These are phyloP conservation scores for Corchorus olitorius DNA, from an alignment of 345 rosid species.

Conservation along the genomic window DNA sequence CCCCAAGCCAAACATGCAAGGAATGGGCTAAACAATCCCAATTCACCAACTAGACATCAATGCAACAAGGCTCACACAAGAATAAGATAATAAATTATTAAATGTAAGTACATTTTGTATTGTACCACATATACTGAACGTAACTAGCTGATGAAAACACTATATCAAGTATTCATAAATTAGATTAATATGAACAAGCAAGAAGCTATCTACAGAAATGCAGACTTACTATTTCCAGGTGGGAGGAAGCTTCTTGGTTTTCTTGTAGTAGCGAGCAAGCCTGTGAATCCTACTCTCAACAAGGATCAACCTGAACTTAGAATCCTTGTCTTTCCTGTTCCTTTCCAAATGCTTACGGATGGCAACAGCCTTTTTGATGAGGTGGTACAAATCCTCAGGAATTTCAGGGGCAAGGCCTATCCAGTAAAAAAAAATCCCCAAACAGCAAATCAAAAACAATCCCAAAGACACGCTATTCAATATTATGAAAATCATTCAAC, in stretches of 20 bases:
- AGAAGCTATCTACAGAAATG: background rate
- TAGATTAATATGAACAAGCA: background rate
- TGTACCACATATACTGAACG: background rate
- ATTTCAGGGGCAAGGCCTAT: constrained; percentile 61
- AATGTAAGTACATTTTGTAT: background rate
- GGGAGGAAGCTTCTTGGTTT: constrained; percentile 67
- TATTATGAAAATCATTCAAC: background rate
- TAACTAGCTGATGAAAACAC: background rate
- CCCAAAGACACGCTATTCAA: background rate
- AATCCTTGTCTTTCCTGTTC: constrained; percentile 68
- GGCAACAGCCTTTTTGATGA: constrained; percentile 67
- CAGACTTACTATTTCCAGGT: constrained; percentile 61
- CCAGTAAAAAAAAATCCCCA: background rate
- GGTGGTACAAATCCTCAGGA: constrained; percentile 64
- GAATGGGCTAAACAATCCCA: background rate
- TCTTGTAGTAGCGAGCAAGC: constrained; percentile 69
- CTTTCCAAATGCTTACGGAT: constrained; percentile 67
- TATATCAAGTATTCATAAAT: background rate
- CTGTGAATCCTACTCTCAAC: constrained; percentile 69
- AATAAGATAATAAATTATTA: background rate
- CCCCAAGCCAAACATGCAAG: background rate
- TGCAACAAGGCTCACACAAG: background rate
- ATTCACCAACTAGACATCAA: background rate
- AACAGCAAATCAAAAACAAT: background rate
- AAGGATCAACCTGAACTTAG: constrained; percentile 59